Conservation (phyloP, 495 filamentous ascomycete genomes). For the Aspergillus incahuasiensis region DNA sequence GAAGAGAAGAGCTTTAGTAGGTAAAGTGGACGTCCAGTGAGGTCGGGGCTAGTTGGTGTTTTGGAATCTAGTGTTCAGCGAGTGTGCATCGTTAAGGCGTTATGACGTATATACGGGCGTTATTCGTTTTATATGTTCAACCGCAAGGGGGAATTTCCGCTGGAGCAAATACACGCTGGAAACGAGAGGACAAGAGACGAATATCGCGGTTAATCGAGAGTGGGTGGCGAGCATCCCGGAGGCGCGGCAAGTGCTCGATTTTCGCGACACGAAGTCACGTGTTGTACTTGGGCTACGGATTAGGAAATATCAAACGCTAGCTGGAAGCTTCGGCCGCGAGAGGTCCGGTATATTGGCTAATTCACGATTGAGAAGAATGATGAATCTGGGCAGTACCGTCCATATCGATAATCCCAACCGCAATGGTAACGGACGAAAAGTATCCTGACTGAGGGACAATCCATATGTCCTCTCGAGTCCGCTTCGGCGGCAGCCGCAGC, state of each 20-base stretch:
- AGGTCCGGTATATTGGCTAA: neutral
- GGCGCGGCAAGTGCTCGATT: slow-evolving; percentile 18
- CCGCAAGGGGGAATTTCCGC: neutral
- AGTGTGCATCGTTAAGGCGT: neutral
- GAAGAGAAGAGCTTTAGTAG: neutral
- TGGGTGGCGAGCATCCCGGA: slow-evolving; percentile 8
- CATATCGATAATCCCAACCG: no score
- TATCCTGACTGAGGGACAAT: neutral
- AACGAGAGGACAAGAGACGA: neutral
- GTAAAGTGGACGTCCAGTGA: neutral
- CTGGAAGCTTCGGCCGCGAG: neutral
- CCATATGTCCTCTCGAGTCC: neutral
- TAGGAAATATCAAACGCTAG: neutral
- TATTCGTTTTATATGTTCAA: neutral
- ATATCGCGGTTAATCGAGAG: neutral
- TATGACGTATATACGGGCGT: neutral
- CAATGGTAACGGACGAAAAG: neutral
- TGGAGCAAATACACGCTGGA: neutral
- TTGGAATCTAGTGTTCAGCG: neutral
- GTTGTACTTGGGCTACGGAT: slow-evolving; percentile 9
- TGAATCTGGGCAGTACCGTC: no score
- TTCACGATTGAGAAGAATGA: no score
- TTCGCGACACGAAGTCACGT: slow-evolving; percentile 40
- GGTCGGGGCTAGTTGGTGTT: neutral
- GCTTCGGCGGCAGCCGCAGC: neutral